A percentile compares a stretch with the other conserved stretches of the same genome.
Evolutionary conservation across 148 eudicot species (phyloP).

Genomic region (Chenopodium formosanum): DNA sequence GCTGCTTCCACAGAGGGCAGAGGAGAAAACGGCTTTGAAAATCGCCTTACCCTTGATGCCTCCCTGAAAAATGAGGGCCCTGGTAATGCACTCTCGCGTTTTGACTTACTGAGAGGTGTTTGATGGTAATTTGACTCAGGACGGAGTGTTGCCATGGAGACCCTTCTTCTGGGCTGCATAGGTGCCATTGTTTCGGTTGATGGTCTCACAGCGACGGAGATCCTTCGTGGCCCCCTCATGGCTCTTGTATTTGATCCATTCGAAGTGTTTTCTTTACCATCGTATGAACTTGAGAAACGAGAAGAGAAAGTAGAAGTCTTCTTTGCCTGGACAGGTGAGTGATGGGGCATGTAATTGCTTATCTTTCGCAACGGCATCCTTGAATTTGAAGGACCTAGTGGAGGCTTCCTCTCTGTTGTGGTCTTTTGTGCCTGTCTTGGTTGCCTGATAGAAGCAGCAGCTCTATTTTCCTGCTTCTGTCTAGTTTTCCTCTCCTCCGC

Average conservation of each 20-base stretch:
- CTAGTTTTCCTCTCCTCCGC: constrained; percentile 76
- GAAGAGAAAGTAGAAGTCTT: constrained; percentile 40
- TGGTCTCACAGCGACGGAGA: constrained; percentile 61
- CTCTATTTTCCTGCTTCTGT: constrained; percentile 64
- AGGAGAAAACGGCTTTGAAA: constrained; percentile 57
- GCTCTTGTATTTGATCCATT: constrained; percentile 26
- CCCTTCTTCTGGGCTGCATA: constrained; percentile 59
- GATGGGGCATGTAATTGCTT: constrained; percentile 58
- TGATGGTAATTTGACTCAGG: constrained; percentile 37
- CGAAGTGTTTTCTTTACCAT: constrained; percentile 60
- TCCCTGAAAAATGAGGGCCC: constrained; percentile 68
- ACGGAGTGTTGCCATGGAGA: constrained; percentile 53
- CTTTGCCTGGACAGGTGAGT: constrained; percentile 39
- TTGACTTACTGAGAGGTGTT: constrained; percentile 39
- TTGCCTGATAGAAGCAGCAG: constrained; percentile 50
- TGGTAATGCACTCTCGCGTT: constrained; percentile 41
- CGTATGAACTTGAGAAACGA: constrained; percentile 26
- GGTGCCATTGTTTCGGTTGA: constrained; percentile 30
- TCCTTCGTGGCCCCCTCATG: constrained; percentile 51
- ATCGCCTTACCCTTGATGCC: constrained; percentile 62
- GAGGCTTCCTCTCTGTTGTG: constrained; percentile 58
- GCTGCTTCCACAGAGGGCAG: constrained; percentile 46
- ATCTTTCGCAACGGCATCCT: constrained; percentile 73
- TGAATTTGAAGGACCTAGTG: constrained; percentile 57
- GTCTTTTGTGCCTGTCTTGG: constrained; percentile 49